Evolutionary conservation across 768 basidiomycete genomes (phyloP).

Genomic region (Clathrus columnatus): DNA sequence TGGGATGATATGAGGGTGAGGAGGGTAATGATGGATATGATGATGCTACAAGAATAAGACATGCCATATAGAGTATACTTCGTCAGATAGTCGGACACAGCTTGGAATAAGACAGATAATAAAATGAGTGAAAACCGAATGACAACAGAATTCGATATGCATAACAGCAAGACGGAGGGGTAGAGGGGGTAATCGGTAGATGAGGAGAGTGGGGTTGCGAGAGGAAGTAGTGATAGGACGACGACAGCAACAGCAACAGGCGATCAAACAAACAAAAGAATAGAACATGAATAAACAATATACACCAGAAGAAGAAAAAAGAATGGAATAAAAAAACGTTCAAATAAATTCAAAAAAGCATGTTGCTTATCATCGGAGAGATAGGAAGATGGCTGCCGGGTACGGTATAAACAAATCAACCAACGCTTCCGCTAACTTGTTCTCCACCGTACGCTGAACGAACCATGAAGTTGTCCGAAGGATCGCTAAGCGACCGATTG

Average conservation of each 20-base stretch:
- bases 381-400: neutral
- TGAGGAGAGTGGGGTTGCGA: neutral
- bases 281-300: neutral
- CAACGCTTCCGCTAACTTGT: neutral
- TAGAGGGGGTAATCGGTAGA: no score
- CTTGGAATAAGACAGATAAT: neutral
- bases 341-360: neutral
- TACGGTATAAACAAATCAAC: neutral
- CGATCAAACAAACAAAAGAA: neutral
- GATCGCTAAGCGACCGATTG: neutral
- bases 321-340: neutral
- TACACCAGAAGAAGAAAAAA: neutral
- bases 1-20: neutral
- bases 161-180: neutral
- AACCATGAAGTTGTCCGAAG: neutral
- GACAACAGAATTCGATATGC: neutral
- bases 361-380: neutral
- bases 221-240: no score
- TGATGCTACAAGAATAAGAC: neutral
- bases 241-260: neutral
- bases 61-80: neutral
- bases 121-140: neutral
- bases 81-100: neutral
- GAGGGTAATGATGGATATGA: neutral
- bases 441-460: neutral